phyloP scores from a whole-genome alignment of 495 filamentous ascomycete species.

The Lasiosphaeria ovina region DNA sequence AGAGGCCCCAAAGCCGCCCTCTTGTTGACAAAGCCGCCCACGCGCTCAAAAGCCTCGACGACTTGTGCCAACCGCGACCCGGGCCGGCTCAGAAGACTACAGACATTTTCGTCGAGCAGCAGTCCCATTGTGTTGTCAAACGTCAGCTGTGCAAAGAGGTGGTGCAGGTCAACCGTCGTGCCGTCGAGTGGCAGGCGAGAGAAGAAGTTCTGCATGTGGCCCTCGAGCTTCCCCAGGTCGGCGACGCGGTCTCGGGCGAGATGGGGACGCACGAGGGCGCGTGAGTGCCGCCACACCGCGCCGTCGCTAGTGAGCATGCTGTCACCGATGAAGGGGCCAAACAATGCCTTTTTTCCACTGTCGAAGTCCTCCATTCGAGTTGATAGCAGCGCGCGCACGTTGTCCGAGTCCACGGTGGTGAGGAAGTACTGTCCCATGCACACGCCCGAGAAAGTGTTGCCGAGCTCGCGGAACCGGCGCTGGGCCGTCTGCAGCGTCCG shows the following conservation, averaged over 20 bases:
- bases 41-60: background rate
- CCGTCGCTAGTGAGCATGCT: constrained; percentile 1
- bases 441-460: background rate
- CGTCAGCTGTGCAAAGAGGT: background rate
- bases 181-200: background rate
- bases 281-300: background rate
- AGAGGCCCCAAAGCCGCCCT: background rate
- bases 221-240: background rate
- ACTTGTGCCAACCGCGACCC: background rate
- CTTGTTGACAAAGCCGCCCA: constrained; percentile 1
- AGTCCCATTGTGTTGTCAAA: constrained; percentile 1
- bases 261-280: background rate
- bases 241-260: background rate
- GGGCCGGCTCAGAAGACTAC: background rate
- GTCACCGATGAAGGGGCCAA: background rate
- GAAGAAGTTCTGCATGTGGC: background rate
- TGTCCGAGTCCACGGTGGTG: background rate
- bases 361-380: background rate
- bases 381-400: background rate
- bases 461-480: background rate
- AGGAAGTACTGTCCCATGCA: background rate
- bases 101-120: background rate
- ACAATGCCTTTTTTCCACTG: background rate
- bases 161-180: background rate
- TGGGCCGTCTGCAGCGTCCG: background rate